Conservation (phyloP, 2,329 filamentous ascomycete species). For the Alternaria alternata region DNA sequence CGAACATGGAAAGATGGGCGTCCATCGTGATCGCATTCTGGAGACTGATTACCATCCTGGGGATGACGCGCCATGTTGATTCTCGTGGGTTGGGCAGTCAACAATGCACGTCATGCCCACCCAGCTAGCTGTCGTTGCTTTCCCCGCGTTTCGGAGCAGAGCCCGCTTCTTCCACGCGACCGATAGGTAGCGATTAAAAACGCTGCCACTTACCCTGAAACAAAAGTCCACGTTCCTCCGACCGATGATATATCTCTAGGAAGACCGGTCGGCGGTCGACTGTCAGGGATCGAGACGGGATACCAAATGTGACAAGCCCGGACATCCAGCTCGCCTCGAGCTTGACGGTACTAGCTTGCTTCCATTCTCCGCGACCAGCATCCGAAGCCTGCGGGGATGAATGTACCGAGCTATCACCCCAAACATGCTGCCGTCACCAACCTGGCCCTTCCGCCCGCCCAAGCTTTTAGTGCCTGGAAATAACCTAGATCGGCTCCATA, state of each 20-base stretch:
- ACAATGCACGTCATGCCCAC: slow-evolving; percentile 18
- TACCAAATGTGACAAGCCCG: slow-evolving; percentile 7
- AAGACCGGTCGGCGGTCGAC: not conserved
- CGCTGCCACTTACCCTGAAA: not conserved
- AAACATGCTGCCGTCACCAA: slow-evolving; percentile 40
- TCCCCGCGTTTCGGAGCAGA: slow-evolving; percentile 16
- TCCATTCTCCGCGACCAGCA: slow-evolving; percentile 16
- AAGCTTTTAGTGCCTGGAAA: slow-evolving; percentile 31
- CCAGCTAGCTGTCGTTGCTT: slow-evolving; percentile 1
- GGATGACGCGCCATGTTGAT: slow-evolving; percentile 20
- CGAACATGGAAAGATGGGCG: slow-evolving; percentile 15
- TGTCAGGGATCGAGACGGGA: not conserved
- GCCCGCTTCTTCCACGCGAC: slow-evolving; percentile 3
- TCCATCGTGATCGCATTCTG: slow-evolving; percentile 19
- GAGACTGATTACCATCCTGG: slow-evolving; percentile 8
- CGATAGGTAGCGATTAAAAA: not conserved
- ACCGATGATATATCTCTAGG: not conserved
- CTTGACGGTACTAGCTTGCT: not conserved
- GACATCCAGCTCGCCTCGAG: not conserved
- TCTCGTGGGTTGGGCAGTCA: slow-evolving; percentile 5
- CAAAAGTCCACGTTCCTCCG: not conserved
- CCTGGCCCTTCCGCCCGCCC: slow-evolving; percentile 37
- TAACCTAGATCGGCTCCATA: slow-evolving; percentile 21
- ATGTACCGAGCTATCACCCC: slow-evolving; percentile 40
- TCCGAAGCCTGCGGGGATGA: slow-evolving; percentile 34